Evolutionary conservation across 352 stramenopile genomes (phyloP).

Genomic region (Phytophthora pluvialis): DNA sequence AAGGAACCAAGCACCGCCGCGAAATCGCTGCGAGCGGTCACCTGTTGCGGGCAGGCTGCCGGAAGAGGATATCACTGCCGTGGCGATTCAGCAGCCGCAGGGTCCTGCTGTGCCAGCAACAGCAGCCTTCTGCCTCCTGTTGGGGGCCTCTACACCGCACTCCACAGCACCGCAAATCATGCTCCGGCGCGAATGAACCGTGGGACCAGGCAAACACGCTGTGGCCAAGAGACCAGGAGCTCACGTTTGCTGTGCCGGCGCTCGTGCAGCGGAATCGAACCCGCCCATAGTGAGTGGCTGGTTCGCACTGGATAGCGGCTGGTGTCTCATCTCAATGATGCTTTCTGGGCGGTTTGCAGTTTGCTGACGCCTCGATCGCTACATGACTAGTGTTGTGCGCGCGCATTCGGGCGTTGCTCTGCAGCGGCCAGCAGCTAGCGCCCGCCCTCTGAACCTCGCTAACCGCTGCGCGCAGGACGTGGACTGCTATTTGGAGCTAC

Average conservation of each 20-base stretch:
- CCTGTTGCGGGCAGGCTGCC: no score
- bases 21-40: conserved; percentile 2
- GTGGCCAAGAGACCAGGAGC: conserved; percentile 14
- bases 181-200: conserved; percentile 12
- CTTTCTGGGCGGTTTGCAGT: no score
- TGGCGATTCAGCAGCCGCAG: background rate
- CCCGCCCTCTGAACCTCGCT: no score
- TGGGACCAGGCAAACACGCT: conserved; percentile 21
- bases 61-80: conserved; percentile 1
- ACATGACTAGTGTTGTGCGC: no score
- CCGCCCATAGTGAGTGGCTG: conserved; percentile 6
- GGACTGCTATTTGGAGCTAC: background rate
- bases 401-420: no score
- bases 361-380: no score
- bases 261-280: conserved; percentile 18
- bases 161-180: conserved; percentile 14
- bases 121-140: no score
- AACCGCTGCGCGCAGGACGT: no score
- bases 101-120: background rate
- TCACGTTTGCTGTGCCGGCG: background rate
- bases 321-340: conserved; percentile 14
- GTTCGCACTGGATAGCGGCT: conserved; percentile 22
- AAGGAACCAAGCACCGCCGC: conserved; percentile 18
- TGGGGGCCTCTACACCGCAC: background rate
- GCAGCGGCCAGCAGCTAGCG: no score